Evolutionary conservation across 495 filamentous ascomycete genomes (phyloP), one percentile per base, ranked within the genome.

Genomic region (Hypoxylon cercidicola): DNA sequence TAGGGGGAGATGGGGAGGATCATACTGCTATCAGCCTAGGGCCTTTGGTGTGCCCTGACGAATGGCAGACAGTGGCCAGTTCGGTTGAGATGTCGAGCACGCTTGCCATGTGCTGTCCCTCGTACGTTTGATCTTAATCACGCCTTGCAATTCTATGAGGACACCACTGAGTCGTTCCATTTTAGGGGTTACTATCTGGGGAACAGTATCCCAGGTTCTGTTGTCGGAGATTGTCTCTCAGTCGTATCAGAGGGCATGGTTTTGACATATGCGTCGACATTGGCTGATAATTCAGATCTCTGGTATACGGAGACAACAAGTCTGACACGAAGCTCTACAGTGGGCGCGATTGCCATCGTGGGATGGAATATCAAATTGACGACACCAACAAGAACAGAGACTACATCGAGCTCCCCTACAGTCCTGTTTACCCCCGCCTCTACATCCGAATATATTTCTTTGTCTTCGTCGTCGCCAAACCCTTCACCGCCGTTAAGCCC

Each of bases 21-120:
- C 62, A 66, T 52, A 66, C 62, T 32, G 57, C 63, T 32, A 16
- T 67, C 37, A 67, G 57, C 40, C 13, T 62, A 12, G 63, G 63
- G 19, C 63, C 63, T 56, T 21, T 67, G 16, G 23, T 32, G 28
- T 62, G 63, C 12, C 63, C 63, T 35, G 18, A 57, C 18, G 44
- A 62, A 34, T 67, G 57, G 57, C 23, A 19, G 28, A 67, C 57
- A 34, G 45, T 67, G 34, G 63, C 37, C 8, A 52, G 18, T 16
- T 61, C 56, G 18, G 18, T 48, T 19, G 21, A 40, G 30, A 28
- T 25, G 32, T 61, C 46, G n/a, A 67, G 51, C 16, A 67, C 63
- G 18, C 51, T 51, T 50, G 63, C 57, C 12, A 61, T 67, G 51
- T 67, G 63, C 45, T 67, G 63, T 57, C 63, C 63, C 23, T 62